phyloP scores from a whole-genome alignment of 1,284 basidiomycete genomes.

The Schizopora paradoxa region DNA sequence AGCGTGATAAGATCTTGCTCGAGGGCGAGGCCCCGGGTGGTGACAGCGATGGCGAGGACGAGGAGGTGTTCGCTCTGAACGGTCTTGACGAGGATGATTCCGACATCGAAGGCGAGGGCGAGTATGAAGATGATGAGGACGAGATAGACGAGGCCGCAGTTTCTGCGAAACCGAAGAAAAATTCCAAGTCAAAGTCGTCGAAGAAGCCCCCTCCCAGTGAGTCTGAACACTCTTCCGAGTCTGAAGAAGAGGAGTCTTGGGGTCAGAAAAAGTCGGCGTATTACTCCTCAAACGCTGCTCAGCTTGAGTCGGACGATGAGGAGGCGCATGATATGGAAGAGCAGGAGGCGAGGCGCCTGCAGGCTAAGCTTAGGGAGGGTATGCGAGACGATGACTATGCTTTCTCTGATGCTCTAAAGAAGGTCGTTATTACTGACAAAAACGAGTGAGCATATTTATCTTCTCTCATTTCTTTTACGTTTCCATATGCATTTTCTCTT shows the following conservation, averaged over 20 bases:
- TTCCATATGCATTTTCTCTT: neutral
- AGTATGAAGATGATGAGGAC: constrained; percentile 33
- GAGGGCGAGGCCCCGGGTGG: constrained; percentile 43
- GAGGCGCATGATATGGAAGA: constrained; percentile 85
- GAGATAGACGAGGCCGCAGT: constrained; percentile 28
- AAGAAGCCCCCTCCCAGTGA: constrained; percentile 12
- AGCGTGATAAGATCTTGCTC: constrained; percentile 75
- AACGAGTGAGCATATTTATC: constrained; percentile 37
- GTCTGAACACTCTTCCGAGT: constrained; percentile 31
- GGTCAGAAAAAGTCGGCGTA: constrained; percentile 73
- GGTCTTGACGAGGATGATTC: constrained; percentile 40
- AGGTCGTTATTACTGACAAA: constrained; percentile 29
- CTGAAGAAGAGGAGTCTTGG: constrained; percentile 67
- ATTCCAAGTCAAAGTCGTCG: constrained; percentile 6
- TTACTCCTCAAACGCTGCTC: constrained; percentile 78
- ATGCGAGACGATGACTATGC: constrained; percentile 85
- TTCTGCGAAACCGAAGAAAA: constrained; percentile 14
- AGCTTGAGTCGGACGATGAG: constrained; percentile 80
- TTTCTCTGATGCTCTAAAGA: constrained; percentile 58
- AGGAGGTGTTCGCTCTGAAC: constrained; percentile 68
- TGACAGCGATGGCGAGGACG: constrained; percentile 42
- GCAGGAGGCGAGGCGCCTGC: constrained; percentile 80
- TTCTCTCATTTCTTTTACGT: constrained; percentile 1
- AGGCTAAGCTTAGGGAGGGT: constrained; percentile 67
- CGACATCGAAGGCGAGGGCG: constrained; percentile 46